Evolutionary conservation across 495 filamentous ascomycete species (phyloP), one percentile per base, ranked within the genome.

Genomic region (Penicillium waksmanii): DNA sequence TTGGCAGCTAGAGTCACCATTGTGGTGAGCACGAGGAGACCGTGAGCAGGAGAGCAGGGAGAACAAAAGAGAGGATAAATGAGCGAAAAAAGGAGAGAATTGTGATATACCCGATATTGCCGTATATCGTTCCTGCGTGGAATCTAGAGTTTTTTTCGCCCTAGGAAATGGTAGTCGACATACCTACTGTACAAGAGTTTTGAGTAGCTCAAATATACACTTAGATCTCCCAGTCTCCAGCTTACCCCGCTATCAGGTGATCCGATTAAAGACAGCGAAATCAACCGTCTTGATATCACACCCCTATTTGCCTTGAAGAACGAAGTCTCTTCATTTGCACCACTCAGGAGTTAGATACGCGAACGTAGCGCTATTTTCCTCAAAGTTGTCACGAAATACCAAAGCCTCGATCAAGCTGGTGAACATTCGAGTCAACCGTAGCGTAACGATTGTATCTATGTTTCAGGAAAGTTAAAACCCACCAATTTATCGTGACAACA

Each of bases 401-500:
- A 54, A 54, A 54, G 51, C 51, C 42, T 23, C 31, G 15, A 38
- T 40, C 51, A 54, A 42, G 23, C 9, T 54, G 35, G 42, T 13
- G 35, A 54, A 54, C 51, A 33, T 42, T 42, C 11, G 5, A 13
- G 38, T 49, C 34, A 56, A 56, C 18, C 43, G 25, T 34, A 56
- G 23, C 25, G 46, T 52, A 58, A 53, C 56, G 38, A 53, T 58
- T 36, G 35, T 58, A 53, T 58, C 25, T 34, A 23, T 46, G 19
- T 58, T 58, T 53, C 49, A 53, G 56, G 17, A 58, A 58, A 35
- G 35, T 52, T 52, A 44, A 3, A 56, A 18, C 43, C 11, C 54
- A n/a, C 21, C 42, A 48, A 48, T 56, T 48, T 34, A 56, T 56
- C 10, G 11, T 56, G 31, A 56, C 49, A 52, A 53, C 43, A 33